phyloP scores from a whole-genome alignment of 2,329 filamentous ascomycete species.

The Metarhizium album region DNA sequence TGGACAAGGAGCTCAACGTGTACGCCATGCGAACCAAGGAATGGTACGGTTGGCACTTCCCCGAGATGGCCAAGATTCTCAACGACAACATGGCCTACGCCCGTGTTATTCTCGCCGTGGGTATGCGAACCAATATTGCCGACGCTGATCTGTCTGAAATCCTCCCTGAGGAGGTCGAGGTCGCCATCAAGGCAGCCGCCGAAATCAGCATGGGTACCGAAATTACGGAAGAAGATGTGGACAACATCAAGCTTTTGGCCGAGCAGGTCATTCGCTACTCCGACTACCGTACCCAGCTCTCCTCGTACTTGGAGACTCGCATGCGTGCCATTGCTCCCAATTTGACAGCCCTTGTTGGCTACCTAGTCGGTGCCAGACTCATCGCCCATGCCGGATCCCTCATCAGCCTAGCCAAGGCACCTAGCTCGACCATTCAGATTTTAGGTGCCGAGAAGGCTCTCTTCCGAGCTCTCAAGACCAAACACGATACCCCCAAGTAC shows the following conservation, averaged over 20 bases:
- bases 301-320: conserved; percentile 78
- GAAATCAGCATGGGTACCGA: conserved; percentile 99
- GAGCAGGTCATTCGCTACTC: conserved; percentile 89
- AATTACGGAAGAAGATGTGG: conserved; percentile 83
- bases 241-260: conserved; percentile 84
- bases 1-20: conserved; percentile 98
- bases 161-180: conserved; percentile 89
- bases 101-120: conserved; percentile 77
- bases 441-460: conserved; percentile 97
- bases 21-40: conserved; percentile 99
- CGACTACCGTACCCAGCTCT: conserved; percentile 80
- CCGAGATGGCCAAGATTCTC: conserved; percentile 91
- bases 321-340: conserved; percentile 98
- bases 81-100: conserved; percentile 96
- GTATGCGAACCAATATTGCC: conserved; percentile 73
- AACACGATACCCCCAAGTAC: conserved; percentile 98
- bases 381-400: conserved; percentile 93
- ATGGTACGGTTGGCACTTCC: conserved; percentile 99
- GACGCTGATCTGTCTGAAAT: conserved; percentile 76
- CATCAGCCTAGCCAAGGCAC: conserved; percentile 88
- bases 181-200: conserved; percentile 81
- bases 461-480: conserved; percentile 96
- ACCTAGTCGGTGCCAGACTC: conserved; percentile 85
- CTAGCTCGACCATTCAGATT: conserved; percentile 94
- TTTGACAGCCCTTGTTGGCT: conserved; percentile 83